Evolutionary conservation across 306 rosid genomes (phyloP), one percentile per base, ranked within the genome.

Genomic region (Psophocarpus tetragonolobus): DNA sequence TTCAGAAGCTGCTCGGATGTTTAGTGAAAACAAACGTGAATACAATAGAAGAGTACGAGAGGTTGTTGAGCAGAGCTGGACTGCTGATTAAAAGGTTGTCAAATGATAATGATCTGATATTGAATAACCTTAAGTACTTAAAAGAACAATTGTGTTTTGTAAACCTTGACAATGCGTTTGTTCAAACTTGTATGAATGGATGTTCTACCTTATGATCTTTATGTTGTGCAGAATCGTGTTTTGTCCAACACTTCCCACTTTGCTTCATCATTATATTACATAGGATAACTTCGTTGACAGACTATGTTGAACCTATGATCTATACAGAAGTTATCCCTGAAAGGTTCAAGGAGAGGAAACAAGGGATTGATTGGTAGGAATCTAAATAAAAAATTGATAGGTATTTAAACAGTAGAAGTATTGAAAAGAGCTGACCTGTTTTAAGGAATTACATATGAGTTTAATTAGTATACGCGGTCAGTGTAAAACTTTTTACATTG

Each of bases 31-130:
- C 88, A 88, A 89, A 80, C 92, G 94, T 14, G 94, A 91, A 73
- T 89, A 91, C 85, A 89, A 91, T 44, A 82, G 94, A 79, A 89
- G 92, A 80, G 84, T 89, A 35, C 89, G 92, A 0, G 91, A 84
- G 61, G 82, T 88, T 51, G 94, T 88, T 47, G 93, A 90, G 85
- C 97, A 88, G 90, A 92, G 97, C 69, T 92, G 97, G 97, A 90
- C 93, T 56, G 97, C 97, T 75, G 97, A 92, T 82, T 92, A 72
- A 72, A 86, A 74, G 74, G 68, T 61, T 77, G 76, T 65, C 14
- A 48, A 45, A 74, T 73, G 68, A 41, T 82, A 45, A 74, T 73
- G 68, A 41, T 82, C 47, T 70, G 81, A 83, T 89, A 83, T 89
- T 86, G 77, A 84, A 72, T 89, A 56, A 84, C 87, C 58, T 45